Base-by-base conservation (phyloP, 352 stramenopile genomes). In the Thraustochytrium striatum region DNA sequence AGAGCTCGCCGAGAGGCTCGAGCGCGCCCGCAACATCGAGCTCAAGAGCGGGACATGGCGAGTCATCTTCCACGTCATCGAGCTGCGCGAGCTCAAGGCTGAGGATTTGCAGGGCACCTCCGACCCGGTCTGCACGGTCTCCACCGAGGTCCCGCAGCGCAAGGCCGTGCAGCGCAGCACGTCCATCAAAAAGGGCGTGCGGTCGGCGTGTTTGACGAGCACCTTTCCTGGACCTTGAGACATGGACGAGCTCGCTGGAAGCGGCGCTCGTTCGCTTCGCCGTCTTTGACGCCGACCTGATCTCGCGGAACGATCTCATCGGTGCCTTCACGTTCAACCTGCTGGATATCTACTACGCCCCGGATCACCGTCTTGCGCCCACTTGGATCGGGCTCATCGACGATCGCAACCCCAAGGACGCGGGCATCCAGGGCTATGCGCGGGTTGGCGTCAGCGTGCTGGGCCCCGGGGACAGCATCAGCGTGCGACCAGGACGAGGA, bases 351-450 rank as follows among this genome's bases (percentile, higher is more conserved):
- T 93, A 96, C 82, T 92, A 89, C 2, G 86, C 90, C 72, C 78
- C 86, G 25, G 92, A 95, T 72, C 91, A 96, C 73, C 88, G 95
- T 69, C 84, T 95, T 21, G 88, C 91, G 33, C 92, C 93, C 55
- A 87, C 93, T 41, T 97, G 92, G 92, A 89, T 97, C 38, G 89
- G 89, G 53, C 78, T 97, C 7, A 92, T 93, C 19, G 91, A 96
- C 78, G 90, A 89, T 30, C 82, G 86, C 16, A 91, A 89, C 72
- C 90, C 87, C 0, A 84, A 87, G 35, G 93, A 95, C 78, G 84
- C 91, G 72, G 90, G 91, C 1, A 89, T 96, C 28, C 92, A 97
- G 81, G 92, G 92, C 30, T 97, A 96, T 55, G 81, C 96, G 25
- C 91, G 91, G 70, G 87, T 92, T 0, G 94, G 88, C 0, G 88